Conservation (phyloP, 768 basidiomycete genomes). For the Tricholoma saponaceum region DNA sequence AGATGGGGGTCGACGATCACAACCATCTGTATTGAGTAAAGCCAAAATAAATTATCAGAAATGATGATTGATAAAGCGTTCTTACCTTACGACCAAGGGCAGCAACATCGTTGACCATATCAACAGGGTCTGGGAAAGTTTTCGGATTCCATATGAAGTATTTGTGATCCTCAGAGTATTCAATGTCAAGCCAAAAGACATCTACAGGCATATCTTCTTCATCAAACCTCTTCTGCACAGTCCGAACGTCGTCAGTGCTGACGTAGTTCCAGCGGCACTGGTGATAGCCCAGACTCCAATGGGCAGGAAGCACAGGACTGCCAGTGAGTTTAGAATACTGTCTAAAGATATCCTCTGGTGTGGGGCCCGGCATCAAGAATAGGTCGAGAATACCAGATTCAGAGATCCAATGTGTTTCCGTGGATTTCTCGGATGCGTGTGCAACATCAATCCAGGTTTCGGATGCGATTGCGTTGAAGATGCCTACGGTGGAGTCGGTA, state of each 20-base stretch:
- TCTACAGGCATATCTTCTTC: slow-evolving; percentile 94
- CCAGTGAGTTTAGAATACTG: slow-evolving; percentile 89
- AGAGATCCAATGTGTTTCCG: slow-evolving; percentile 94
- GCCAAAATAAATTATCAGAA: neutral
- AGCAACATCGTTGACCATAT: slow-evolving; percentile 89
- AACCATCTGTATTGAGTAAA: slow-evolving; percentile 70
- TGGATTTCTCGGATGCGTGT: slow-evolving; percentile 62
- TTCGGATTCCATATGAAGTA: slow-evolving; percentile 97
- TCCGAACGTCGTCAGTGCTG: slow-evolving; percentile 80
- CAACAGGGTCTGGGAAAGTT: slow-evolving; percentile 90
- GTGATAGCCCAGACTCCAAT: slow-evolving; percentile 92
- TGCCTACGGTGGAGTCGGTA: slow-evolving; percentile 78
- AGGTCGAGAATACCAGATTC: slow-evolving; percentile 96
- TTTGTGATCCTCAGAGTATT: slow-evolving; percentile 89
- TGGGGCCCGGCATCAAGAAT: slow-evolving; percentile 91
- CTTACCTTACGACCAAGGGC: slow-evolving; percentile 78
- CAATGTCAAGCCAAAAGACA: slow-evolving; percentile 97
- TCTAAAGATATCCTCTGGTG: slow-evolving; percentile 73
- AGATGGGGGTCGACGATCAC: slow-evolving; percentile 96
- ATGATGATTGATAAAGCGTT: neutral
- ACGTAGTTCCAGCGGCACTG: slow-evolving; percentile 99
- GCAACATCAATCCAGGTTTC: slow-evolving; percentile 95
- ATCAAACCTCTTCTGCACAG: slow-evolving; percentile 85
- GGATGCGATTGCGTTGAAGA: slow-evolving; percentile 84
- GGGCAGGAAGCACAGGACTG: slow-evolving; percentile 79